Conservation (phyloP, 352 stramenopile genomes). For the Globisporangium uncinulatum region DNA sequence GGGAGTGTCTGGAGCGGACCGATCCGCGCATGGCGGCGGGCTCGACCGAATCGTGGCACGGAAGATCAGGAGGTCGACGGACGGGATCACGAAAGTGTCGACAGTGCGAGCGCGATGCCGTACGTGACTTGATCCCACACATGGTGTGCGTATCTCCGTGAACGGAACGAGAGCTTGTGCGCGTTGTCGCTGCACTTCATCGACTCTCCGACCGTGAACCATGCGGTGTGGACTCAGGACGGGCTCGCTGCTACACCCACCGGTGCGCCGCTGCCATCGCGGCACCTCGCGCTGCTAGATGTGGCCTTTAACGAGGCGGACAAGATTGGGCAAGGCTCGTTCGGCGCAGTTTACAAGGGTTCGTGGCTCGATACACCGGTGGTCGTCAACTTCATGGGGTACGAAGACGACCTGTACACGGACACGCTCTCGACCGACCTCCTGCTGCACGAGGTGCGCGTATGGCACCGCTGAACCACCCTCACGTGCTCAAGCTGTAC, state of each 20-base stretch:
- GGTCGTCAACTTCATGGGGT: conserved; percentile 9
- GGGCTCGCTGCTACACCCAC: background rate
- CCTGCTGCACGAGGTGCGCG: background rate
- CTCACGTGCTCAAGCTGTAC: conserved; percentile 7
- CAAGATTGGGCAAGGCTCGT: conserved; percentile 1
- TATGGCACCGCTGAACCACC: conserved; percentile 10
- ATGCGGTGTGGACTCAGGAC: background rate
- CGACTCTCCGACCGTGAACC: background rate
- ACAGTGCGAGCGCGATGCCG: no score
- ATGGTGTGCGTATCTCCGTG: background rate
- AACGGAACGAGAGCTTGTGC: background rate
- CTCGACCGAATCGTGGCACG: background rate
- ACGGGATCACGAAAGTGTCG: background rate
- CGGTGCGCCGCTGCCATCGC: background rate
- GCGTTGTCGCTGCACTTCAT: background rate
- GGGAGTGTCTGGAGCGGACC: background rate
- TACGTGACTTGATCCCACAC: no score
- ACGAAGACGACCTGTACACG: background rate
- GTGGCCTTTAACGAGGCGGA: background rate
- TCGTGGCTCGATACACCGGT: conserved; percentile 1
- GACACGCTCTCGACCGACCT: background rate
- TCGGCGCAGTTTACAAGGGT: conserved; percentile 1
- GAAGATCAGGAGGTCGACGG: no score
- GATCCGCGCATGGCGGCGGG: conserved; percentile 2
- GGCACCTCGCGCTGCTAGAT: conserved; percentile 2